phyloP scores from a whole-genome alignment of 2,329 filamentous ascomycete genomes.

The Aspergillus melleus region DNA sequence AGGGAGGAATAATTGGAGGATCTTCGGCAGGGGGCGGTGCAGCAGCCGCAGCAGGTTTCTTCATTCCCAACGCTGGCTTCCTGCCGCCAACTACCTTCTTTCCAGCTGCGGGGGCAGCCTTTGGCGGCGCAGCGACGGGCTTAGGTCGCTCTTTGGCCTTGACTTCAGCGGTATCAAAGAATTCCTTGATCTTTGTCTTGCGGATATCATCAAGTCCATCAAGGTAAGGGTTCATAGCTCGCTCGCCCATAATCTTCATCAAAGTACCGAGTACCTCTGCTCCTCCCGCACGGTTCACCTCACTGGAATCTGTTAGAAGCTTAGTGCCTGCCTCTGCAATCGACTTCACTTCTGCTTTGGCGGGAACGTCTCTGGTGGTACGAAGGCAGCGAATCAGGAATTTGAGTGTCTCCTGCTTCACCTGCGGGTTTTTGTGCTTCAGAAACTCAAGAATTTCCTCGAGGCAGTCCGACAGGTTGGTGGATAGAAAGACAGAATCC shows the following conservation, averaged over 20 bases:
- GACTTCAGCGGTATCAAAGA: constrained; percentile 75
- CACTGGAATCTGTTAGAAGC: constrained; percentile 83
- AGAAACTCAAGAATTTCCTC: constrained; percentile 85
- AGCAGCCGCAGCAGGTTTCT: constrained; percentile 50
- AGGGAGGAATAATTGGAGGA: constrained; percentile 46
- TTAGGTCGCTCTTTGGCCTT: constrained; percentile 93
- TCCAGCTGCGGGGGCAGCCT: constrained; percentile 56
- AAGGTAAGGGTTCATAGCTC: constrained; percentile 88
- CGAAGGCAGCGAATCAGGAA: constrained; percentile 88
- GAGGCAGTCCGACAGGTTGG: constrained; percentile 78
- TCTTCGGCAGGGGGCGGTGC: constrained; percentile 57
- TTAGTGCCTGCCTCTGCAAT: constrained; percentile 91
- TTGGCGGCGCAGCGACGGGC: constrained; percentile 63
- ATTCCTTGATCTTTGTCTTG: constrained; percentile 95
- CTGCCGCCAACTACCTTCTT: constrained; percentile 57
- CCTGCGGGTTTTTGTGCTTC: constrained; percentile 93
- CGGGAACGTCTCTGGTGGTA: constrained; percentile 78
- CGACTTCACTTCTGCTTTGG: constrained; percentile 76
- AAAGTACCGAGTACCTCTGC: constrained; percentile 89
- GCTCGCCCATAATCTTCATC: constrained; percentile 98
- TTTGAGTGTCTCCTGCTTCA: constrained; percentile 92
- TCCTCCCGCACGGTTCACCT: constrained; percentile 80
- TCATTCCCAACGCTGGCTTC: constrained; percentile 50
- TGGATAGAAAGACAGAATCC: constrained; percentile 67
- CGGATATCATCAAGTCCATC: constrained; percentile 94